phyloP scores from a whole-genome alignment of 805 yeast species.

The Ogataea pilisensis region DNA sequence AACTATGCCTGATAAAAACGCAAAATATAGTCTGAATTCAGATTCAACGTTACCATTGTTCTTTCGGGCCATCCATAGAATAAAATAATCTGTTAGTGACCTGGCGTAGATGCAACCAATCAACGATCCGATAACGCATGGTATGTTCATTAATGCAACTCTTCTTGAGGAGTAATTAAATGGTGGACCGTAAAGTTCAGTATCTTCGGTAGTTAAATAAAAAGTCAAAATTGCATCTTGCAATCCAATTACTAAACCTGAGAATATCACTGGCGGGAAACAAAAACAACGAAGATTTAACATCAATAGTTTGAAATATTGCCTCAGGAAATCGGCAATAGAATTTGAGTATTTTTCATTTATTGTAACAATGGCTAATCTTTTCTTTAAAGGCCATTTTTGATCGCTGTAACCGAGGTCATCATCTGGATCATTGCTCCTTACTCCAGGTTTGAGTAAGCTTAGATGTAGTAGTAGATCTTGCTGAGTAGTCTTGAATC shows the following conservation, averaged over 20 bases:
- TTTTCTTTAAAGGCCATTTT: slow-evolving; percentile 8
- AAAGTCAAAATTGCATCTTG: slow-evolving; percentile 73
- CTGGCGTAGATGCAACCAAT: slow-evolving; percentile 68
- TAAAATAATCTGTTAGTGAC: slow-evolving; percentile 56
- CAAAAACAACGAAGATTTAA: slow-evolving; percentile 25
- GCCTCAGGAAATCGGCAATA: slow-evolving; percentile 22
- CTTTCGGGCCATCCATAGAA: slow-evolving; percentile 59
- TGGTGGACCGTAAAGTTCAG: slow-evolving; percentile 56
- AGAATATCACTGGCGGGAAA: slow-evolving; percentile 58
- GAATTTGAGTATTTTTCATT: slow-evolving; percentile 2
- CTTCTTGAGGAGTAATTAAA: slow-evolving; percentile 58
- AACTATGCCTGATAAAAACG: slow-evolving; percentile 51
- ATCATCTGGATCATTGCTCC: slow-evolving; percentile 20
- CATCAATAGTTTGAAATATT: slow-evolving; percentile 35
- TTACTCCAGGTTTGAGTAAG: slow-evolving; percentile 26
- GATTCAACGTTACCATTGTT: slow-evolving; percentile 60
- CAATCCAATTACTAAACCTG: slow-evolving; percentile 74
- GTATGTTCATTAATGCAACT: slow-evolving; percentile 77
- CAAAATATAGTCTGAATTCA: slow-evolving; percentile 56
- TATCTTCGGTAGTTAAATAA: slow-evolving; percentile 69
- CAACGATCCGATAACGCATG: slow-evolving; percentile 59
- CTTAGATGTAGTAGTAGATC: slow-evolving; percentile 20
- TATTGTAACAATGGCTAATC: slow-evolving; percentile 15
- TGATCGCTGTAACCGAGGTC: slow-evolving; percentile 24
- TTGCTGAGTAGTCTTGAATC: slow-evolving; percentile 26